Conservation (phyloP, 2,329 filamentous ascomycete genomes). For the Salinomyces thailandicus region DNA sequence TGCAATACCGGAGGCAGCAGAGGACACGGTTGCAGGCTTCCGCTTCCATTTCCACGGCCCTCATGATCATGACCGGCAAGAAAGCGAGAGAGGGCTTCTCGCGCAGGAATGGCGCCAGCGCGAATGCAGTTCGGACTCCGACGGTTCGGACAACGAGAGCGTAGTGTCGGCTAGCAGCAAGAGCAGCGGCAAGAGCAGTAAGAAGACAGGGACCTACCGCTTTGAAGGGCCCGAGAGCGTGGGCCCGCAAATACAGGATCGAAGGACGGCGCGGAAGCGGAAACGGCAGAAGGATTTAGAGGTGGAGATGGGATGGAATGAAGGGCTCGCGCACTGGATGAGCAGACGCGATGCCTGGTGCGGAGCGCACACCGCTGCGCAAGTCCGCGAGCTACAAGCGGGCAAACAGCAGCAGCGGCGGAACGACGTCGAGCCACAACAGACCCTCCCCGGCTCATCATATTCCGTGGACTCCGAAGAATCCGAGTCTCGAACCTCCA, state of each 20-base stretch:
- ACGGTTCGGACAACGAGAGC: constrained; percentile 15
- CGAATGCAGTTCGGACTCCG: constrained; percentile 29
- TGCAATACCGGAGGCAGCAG: constrained; percentile 7
- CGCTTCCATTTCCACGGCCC: constrained; percentile 14
- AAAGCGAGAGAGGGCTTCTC: not conserved
- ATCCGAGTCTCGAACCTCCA: constrained; percentile 28
- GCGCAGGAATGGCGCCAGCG: constrained; percentile 34
- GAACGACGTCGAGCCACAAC: constrained; percentile 3
- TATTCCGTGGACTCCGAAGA: constrained; percentile 14
- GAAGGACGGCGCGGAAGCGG: constrained; percentile 24
- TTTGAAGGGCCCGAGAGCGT: constrained; percentile 39
- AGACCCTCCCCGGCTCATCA: constrained; percentile 14
- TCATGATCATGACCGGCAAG: not conserved
- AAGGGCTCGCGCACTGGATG: constrained; percentile 69
- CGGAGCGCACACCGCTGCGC: constrained; percentile 52
- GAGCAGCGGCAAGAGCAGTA: constrained; percentile 9
- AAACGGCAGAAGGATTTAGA: constrained; percentile 29
- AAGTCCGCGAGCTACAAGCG: constrained; percentile 9
- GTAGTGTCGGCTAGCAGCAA: constrained; percentile 6
- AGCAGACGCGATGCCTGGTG: constrained; percentile 77
- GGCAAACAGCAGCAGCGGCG: constrained; percentile 1
- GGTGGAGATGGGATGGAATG: constrained; percentile 55
- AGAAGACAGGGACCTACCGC: constrained; percentile 24
- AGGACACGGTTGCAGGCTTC: constrained; percentile 21
- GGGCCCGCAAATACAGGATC: constrained; percentile 25